Evolutionary conservation across 257 asterid genomes (phyloP), one percentile per base, ranked within the genome.

Genomic region (Fraxinus pennsylvanica): DNA sequence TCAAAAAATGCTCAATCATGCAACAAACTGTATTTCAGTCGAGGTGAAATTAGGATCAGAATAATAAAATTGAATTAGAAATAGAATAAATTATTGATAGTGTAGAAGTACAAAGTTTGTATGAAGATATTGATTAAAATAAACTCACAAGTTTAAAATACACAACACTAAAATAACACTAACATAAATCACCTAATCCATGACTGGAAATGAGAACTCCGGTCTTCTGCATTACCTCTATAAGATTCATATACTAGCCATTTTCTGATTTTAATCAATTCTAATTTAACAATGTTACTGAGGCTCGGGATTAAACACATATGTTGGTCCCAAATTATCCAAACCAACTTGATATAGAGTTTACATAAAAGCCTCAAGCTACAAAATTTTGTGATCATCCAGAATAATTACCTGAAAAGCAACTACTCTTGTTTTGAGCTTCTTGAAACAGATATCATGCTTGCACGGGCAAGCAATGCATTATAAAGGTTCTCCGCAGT

Each of bases 401-500:
- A 33, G 57, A 45, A 68, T 76, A 25, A 36, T 47, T 30, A 54
- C 74, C 57, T 21, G 67, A 47, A 74, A 47, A 32, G 75, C 61
- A 29, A 59, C 72, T 77, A 77, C 35, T 57, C 72, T 73, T 83
- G 76, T 32, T 77, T 83, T 43, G 54, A 63, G 33, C 68, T 80
- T 67, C 38, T 76, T 61, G 84, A 79, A 38, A 54, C 72, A 38
- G 54, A 7, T 57, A 70, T 30, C 1, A 81, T 41, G 73, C 78
- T 78, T 74, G 89, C 84, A 59, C 69, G 82, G 13, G 84, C 41
- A 69, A 83, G 79, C 82, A 87, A 80, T 73, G 73, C 8, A 19
- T 83, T 65, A 75, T 85, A 76, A 17, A 87, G 83, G 43, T 75
- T 78, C 66, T 76, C 83, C 22, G 88, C 86, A 25, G 84, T 85